These are phyloP conservation scores for Xanthoceras sorbifolium DNA, from an alignment of 345 rosid species.

Conservation along the genomic window DNA sequence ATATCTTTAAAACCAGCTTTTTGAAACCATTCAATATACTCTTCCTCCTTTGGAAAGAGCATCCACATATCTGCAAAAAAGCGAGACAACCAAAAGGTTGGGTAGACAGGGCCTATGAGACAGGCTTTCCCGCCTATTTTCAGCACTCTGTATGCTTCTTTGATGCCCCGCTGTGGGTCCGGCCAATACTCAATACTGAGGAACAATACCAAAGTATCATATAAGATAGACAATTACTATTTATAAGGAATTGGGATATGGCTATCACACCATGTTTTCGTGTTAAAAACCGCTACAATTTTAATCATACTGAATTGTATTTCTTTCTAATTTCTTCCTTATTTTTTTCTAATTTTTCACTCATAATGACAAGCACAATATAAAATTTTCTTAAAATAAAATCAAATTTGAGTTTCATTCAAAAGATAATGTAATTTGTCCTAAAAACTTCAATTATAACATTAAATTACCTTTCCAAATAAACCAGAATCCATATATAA, in stretches of 20 bases:
- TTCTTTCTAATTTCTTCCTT: background rate
- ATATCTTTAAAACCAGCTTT: conserved; percentile 43
- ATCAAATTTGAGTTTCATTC: background rate
- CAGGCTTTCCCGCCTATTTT: conserved; percentile 46
- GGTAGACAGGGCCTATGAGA: conserved; percentile 40
- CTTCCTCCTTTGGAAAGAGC: conserved; percentile 46
- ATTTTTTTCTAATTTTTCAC: background rate
- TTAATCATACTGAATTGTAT: background rate
- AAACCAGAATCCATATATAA: background rate
- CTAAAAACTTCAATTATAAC: background rate
- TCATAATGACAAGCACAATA: background rate
- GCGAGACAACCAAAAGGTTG: conserved; percentile 43
- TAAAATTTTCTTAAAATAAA: background rate
- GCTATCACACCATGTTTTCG: background rate
- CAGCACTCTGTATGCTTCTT: conserved; percentile 42
- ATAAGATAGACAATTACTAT: background rate
- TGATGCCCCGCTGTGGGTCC: conserved; percentile 42
- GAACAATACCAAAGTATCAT: background rate
- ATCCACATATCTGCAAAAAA: conserved; percentile 43
- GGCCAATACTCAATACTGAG: conserved; percentile 45
- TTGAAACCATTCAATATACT: conserved; percentile 44
- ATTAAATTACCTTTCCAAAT: background rate
- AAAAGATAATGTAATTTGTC: background rate
- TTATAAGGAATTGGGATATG: background rate
- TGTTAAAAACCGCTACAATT: background rate